Conservation (phyloP, 2,329 filamentous ascomycete species). For the Aspergillus versicolor region DNA sequence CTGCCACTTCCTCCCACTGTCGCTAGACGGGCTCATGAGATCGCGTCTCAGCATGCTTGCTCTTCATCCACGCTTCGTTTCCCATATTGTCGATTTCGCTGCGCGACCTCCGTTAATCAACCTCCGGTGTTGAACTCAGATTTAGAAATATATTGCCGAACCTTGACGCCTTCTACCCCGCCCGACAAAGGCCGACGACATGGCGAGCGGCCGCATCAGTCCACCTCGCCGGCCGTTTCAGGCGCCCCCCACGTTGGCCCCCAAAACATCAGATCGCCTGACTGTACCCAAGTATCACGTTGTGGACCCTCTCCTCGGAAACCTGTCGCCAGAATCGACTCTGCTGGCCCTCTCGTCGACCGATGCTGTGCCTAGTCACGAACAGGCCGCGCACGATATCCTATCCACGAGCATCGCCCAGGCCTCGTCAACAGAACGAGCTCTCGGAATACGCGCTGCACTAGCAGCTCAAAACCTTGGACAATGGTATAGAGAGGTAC, state of each 20-base stretch:
- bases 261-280: constrained; percentile 39
- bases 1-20: constrained; percentile 7
- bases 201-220: constrained; percentile 33
- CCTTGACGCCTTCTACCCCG: not conserved
- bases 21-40: constrained; percentile 17
- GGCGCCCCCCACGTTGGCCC: constrained; percentile 32
- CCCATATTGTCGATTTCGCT: constrained; percentile 23
- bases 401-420: constrained; percentile 53
- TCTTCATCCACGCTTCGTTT: constrained; percentile 30
- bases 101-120: constrained; percentile 30
- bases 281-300: constrained; percentile 37
- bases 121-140: constrained; percentile 19
- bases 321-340: constrained; percentile 55
- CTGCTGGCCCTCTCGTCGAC: constrained; percentile 50
- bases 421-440: constrained; percentile 57
- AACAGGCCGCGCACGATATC: constrained; percentile 38
- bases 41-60: constrained; percentile 37
- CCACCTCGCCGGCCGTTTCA: constrained; percentile 30
- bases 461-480: constrained; percentile 58
- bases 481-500: constrained; percentile 59
- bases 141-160: not conserved
- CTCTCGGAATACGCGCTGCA: constrained; percentile 59
- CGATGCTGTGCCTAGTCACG: constrained; percentile 41
- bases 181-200: constrained; percentile 19
- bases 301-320: constrained; percentile 50